These are phyloP conservation scores for Polygonum aviculare DNA, from an alignment of 148 eudicot genomes.

Conservation along the genomic window DNA sequence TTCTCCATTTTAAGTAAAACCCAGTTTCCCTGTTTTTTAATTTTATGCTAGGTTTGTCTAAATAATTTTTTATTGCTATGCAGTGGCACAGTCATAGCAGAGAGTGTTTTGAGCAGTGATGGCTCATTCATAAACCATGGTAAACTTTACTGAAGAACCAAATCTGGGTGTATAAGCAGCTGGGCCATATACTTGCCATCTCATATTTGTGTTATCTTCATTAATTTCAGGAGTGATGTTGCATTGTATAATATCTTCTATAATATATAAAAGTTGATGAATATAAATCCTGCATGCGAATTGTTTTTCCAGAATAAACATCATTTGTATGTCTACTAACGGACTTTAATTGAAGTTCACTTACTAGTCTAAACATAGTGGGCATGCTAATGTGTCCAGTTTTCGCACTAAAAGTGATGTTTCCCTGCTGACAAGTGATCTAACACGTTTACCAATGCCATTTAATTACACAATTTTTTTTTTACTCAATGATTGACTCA, in stretches of 20 bases:
- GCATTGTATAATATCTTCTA: neutral
- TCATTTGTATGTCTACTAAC: neutral
- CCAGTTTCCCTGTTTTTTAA: neutral
- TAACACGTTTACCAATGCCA: neutral
- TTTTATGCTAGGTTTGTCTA: neutral
- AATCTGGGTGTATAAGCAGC: neutral
- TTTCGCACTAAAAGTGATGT: neutral
- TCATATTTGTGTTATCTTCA: neutral
- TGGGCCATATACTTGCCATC: neutral
- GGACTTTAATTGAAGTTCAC: neutral
- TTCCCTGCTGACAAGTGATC: neutral
- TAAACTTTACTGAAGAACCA: slow-evolving; percentile 20
- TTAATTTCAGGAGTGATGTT: neutral
- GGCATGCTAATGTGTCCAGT: neutral
- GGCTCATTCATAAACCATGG: slow-evolving; percentile 52
- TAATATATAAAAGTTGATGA: neutral
- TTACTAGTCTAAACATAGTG: neutral
- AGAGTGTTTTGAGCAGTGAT: slow-evolving; percentile 57
- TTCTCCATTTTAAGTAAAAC: slow-evolving; percentile 1
- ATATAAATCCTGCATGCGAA: neutral
- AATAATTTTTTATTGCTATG: slow-evolving; percentile 15
- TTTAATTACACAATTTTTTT: neutral
- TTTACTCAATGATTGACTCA: neutral
- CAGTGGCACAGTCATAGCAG: slow-evolving; percentile 92
- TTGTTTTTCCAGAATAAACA: neutral